Percentiles rank a stretch among this genome's conserved stretches.
phyloP scores from a whole-genome alignment of 2,329 filamentous ascomycete species.

The Trematosphaeria pertusa region DNA sequence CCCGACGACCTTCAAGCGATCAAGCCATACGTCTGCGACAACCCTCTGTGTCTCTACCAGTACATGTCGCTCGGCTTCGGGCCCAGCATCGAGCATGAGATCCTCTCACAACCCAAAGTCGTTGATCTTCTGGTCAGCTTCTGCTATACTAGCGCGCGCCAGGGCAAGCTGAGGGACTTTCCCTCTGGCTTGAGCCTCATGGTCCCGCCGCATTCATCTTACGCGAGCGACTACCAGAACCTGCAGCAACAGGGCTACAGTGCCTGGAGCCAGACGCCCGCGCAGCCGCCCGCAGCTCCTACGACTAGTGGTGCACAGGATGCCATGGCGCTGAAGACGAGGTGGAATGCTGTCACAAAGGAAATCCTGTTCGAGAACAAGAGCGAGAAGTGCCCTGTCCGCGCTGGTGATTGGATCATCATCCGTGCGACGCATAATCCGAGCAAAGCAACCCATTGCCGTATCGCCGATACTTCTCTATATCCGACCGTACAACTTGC shows the following conservation, averaged over 20 bases:
- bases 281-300: background rate
- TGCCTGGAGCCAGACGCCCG: background rate
- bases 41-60: conserved; percentile 81
- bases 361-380: conserved; percentile 54
- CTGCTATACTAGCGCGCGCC: conserved; percentile 68
- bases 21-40: conserved; percentile 78
- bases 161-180: conserved; percentile 58
- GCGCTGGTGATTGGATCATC: conserved; percentile 61
- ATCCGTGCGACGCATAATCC: conserved; percentile 34
- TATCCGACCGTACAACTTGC: conserved; percentile 52
- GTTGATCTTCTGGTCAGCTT: conserved; percentile 86
- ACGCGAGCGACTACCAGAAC: conserved; percentile 21
- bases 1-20: conserved; percentile 70
- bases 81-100: conserved; percentile 83
- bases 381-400: conserved; percentile 44
- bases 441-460: conserved; percentile 54
- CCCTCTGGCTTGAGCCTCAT: conserved; percentile 64
- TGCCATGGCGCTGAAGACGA: conserved; percentile 17
- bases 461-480: conserved; percentile 54
- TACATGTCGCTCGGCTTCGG: conserved; percentile 88
- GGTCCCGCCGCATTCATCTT: conserved; percentile 51
- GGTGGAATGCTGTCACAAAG: conserved; percentile 45
- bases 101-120: conserved; percentile 78
- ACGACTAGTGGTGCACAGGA: background rate
- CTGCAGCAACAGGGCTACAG: conserved; percentile 5